Conservation (phyloP, 2,329 filamentous ascomycete genomes). For the Helminthosporium solani region DNA sequence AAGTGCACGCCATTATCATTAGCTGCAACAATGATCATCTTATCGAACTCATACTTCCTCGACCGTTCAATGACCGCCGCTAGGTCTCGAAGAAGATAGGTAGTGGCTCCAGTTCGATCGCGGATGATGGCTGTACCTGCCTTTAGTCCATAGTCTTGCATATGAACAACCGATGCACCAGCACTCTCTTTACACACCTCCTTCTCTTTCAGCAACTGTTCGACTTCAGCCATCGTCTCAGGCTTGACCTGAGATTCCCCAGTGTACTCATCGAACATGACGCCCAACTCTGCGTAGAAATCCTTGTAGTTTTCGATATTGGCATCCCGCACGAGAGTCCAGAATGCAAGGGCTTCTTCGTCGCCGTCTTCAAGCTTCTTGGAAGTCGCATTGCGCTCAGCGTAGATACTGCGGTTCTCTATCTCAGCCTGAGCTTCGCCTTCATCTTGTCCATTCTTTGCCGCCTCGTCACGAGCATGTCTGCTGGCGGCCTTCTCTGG, state of each 20-base stretch:
- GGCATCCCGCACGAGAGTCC: conserved; percentile 66
- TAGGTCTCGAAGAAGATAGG: conserved; percentile 78
- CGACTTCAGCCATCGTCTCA: conserved; percentile 65
- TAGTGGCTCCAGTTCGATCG: conserved; percentile 72
- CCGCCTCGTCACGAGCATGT: conserved; percentile 53
- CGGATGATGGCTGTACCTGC: conserved; percentile 70
- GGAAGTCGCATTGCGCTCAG: conserved; percentile 56
- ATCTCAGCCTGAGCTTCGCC: conserved; percentile 29
- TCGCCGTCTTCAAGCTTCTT: conserved; percentile 71
- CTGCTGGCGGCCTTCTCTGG: conserved; percentile 57
- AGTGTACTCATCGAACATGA: conserved; percentile 69
- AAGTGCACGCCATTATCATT: conserved; percentile 72
- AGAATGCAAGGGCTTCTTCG: conserved; percentile 59
- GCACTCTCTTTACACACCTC: conserved; percentile 67
- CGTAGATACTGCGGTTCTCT: conserved; percentile 33
- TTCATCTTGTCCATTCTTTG: conserved; percentile 54
- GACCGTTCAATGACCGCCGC: conserved; percentile 69
- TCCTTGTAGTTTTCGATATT: conserved; percentile 67
- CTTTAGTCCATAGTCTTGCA: conserved; percentile 68
- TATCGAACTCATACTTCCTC: conserved; percentile 65
- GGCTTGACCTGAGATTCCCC: conserved; percentile 73
- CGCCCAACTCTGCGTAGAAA: conserved; percentile 70
- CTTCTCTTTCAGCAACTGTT: conserved; percentile 63
- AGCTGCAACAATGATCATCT: conserved; percentile 79
- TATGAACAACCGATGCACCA: conserved; percentile 73